A percentile compares a stretch with the other conserved stretches of the same genome.
phyloP scores from a whole-genome alignment of 345 rosid species.

The Tarenaya hassleriana region DNA sequence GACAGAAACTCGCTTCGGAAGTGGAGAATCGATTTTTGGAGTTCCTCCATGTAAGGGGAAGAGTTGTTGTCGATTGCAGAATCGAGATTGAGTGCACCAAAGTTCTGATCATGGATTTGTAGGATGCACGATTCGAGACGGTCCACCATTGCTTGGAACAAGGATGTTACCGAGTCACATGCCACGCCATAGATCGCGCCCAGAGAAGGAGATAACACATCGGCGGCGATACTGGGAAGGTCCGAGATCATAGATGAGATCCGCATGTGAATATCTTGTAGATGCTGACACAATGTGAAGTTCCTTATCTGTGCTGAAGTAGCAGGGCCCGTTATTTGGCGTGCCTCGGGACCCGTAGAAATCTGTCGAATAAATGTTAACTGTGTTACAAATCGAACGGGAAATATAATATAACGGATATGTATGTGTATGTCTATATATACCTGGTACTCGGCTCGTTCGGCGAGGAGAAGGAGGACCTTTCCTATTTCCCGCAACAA shows the following conservation, averaged over 20 bases:
- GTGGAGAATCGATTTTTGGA: constrained; percentile 83
- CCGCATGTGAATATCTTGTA: constrained; percentile 82
- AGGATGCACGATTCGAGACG: constrained; percentile 83
- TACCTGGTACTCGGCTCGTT: constrained; percentile 97
- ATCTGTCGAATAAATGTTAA: constrained; percentile 49
- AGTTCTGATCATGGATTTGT: constrained; percentile 90
- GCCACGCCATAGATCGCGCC: constrained; percentile 78
- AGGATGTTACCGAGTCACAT: constrained; percentile 75
- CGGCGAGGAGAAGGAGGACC: constrained; percentile 67
- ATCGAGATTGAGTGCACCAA: constrained; percentile 62
- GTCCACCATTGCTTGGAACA: constrained; percentile 91
- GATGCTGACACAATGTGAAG: constrained; percentile 82
- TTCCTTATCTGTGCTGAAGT: constrained; percentile 81
- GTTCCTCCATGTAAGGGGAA: constrained; percentile 95
- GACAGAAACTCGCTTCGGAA: constrained; percentile 84
- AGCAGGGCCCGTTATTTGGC: constrained; percentile 78
- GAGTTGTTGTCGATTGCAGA: constrained; percentile 80
- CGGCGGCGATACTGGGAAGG: constrained; percentile 75
- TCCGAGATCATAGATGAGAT: constrained; percentile 56
- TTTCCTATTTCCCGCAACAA: constrained; percentile 85
- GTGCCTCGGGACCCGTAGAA: constrained; percentile 94
- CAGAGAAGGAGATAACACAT: constrained; percentile 70
- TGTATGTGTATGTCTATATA: too few relatives aligned
- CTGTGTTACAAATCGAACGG: constrained; percentile 14
- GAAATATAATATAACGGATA: background rate